Evolutionary conservation across 768 basidiomycete genomes (phyloP), one percentile per base, ranked within the genome.

Genomic region (Dictyophora rubrovolvata): DNA sequence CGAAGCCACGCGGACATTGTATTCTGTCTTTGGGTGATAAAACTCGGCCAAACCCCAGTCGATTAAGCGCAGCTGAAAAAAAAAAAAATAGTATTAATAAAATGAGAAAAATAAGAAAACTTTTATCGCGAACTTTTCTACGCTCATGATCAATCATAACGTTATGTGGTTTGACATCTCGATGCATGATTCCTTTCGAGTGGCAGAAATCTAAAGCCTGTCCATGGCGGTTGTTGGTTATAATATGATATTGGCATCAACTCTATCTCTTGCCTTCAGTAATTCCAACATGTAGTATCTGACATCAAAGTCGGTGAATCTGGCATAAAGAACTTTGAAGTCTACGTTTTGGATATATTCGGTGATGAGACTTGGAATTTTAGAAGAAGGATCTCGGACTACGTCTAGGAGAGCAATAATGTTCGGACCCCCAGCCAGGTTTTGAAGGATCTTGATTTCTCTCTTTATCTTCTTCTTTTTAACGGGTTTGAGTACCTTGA

Each of bases 391-490:
- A 75, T 98, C 95, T 65, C 95, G 84, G 61, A 98, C 95, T 64
- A 97, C 93, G 69, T 98, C 95, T 62, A 97, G 77, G 54, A 98
- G 78, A 7, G 87, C 87, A 53, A 97, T 90, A 63, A 98, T 80
- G 71, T 98, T 98, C 2, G 93, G 93, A 6, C 95, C 95, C 22
- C 95, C 94, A 0, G 93, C 91, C 33, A 98, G 79, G 70, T 97
- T 96, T 73, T 94, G 93, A 22, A 98, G 75, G 67, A 98, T 95
- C 78, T 97, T 97, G 71, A 98, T 96, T 75, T 98, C 95, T 63
- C 95, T 82, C 76, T 97, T 97, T 74, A 97, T 97, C 76, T 98
- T 98, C 83, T 98, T 98, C 84, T 98, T 97, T 81, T 98, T 98
- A 46, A 98, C 94, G 0, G 95, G 95, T 72, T 98, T 98, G 65